Evolutionary conservation across 371 early-diverging fungal species (phyloP).

Genomic region (Mucor mucedo): DNA sequence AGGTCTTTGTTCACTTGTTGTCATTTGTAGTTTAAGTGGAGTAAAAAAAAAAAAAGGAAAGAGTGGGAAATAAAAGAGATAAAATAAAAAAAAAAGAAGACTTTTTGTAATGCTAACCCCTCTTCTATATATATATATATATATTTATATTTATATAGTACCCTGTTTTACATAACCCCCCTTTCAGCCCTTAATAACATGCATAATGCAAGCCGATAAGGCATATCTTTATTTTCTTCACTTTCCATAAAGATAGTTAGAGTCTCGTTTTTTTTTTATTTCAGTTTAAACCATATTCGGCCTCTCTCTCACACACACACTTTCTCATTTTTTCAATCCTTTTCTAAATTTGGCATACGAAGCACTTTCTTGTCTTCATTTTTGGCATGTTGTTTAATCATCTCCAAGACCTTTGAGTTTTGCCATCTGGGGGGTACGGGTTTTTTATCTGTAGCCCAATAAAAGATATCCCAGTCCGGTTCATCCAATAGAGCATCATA

Average conservation of each 20-base stretch:
- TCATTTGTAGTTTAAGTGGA: neutral
- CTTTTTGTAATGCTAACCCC: neutral
- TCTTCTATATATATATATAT: slow-evolving; percentile 10
- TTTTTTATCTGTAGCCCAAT: slow-evolving; percentile 84
- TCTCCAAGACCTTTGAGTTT: slow-evolving; percentile 59
- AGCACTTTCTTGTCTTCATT: slow-evolving; percentile 70
- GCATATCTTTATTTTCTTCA: neutral
- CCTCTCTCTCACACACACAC: too few relatives aligned
- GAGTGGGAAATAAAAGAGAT: neutral
- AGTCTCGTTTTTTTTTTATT: neutral
- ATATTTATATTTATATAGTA: neutral
- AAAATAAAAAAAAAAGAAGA: neutral
- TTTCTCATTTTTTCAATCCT: slow-evolving; percentile 2
- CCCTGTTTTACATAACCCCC: neutral
- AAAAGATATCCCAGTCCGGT: slow-evolving; percentile 97
- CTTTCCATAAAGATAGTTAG: neutral
- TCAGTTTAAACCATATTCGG: slow-evolving; percentile 5
- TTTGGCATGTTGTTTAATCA: slow-evolving; percentile 69
- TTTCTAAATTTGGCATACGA: slow-evolving; percentile 77
- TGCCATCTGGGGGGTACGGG: slow-evolving; percentile 62
- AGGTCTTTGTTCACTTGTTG: slow-evolving; percentile 6
- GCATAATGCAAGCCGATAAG: slow-evolving; percentile 28
- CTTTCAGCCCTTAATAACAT: slow-evolving; percentile 4
- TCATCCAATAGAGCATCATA: slow-evolving; percentile 88
- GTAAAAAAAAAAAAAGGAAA: slow-evolving; percentile 8